These are phyloP conservation scores for Diaporthe nobilis DNA, from an alignment of 2,329 filamentous ascomycete genomes.

Conservation along the genomic window DNA sequence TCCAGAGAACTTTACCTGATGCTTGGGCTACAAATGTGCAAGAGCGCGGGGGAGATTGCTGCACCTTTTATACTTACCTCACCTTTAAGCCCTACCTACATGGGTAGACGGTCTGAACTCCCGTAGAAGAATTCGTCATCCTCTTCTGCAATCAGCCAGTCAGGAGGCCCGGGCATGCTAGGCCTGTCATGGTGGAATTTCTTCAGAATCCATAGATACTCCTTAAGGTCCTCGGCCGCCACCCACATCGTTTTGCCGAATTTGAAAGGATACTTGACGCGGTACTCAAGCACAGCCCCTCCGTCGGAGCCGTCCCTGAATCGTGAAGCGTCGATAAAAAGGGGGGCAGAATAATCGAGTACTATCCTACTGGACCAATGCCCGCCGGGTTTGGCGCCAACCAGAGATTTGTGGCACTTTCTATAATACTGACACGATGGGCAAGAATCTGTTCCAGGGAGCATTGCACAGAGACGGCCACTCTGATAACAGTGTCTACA, in stretches of 20 bases:
- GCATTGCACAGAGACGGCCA: accelerated
- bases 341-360: no score
- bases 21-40: neutral
- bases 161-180: neutral
- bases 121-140: neutral
- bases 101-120: neutral
- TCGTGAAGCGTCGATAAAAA: no score
- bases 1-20: neutral
- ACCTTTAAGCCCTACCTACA: neutral
- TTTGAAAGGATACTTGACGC: neutral
- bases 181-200: neutral
- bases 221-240: neutral
- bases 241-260: neutral
- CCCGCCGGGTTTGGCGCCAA: no score
- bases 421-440: no score
- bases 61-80: no score
- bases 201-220: neutral
- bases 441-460: no score
- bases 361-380: no score
- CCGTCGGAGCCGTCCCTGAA: no score
- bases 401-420: no score
- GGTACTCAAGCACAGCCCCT: neutral
- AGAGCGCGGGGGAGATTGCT: no score
- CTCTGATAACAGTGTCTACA: no score
- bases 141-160: neutral